Percentiles rank a stretch among this genome's conserved stretches.
phyloP scores from a whole-genome alignment of 2,329 filamentous ascomycete species.

The Colletotrichum trifolii region DNA sequence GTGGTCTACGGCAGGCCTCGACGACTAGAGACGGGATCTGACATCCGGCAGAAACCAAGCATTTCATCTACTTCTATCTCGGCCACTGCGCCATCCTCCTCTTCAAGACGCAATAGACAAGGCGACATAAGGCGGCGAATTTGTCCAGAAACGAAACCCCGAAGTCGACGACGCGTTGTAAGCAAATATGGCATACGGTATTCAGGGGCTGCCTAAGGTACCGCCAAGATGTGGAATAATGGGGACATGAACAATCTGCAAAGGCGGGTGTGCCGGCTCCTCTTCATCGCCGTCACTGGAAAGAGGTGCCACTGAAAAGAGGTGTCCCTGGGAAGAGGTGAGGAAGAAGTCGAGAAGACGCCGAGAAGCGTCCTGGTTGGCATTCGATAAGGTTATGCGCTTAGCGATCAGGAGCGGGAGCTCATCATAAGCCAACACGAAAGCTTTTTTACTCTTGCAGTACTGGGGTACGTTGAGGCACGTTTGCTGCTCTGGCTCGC shows the following conservation, averaged over 20 bases:
- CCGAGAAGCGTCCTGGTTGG: constrained; percentile 9
- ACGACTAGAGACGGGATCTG: no score
- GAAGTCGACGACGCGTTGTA: constrained; percentile 12
- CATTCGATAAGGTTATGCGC: constrained; percentile 12
- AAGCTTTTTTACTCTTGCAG: no score
- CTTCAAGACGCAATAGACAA: constrained; percentile 92
- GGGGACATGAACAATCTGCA: constrained; percentile 31
- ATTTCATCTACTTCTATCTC: constrained; percentile 99
- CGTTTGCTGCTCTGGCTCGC: no score
- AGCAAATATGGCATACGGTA: constrained; percentile 22
- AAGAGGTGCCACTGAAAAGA: not conserved
- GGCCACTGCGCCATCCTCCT: constrained; percentile 97
- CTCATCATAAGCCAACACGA: no score
- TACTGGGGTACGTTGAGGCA: no score
- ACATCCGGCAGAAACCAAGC: constrained; percentile 83
- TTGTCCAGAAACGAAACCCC: constrained; percentile 19
- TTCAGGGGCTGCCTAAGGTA: not conserved
- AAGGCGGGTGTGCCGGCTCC: constrained; percentile 18
- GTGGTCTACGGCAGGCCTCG: no score
- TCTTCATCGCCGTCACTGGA: not conserved
- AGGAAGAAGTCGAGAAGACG: not conserved
- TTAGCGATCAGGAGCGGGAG: not conserved
- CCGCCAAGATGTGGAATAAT: constrained; percentile 26
- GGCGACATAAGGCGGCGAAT: constrained; percentile 8
- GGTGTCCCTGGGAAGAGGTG: not conserved